Evolutionary conservation across 495 filamentous ascomycete genomes (phyloP), one percentile per base, ranked within the genome.

Genomic region (Sabuloglossum arenarium): DNA sequence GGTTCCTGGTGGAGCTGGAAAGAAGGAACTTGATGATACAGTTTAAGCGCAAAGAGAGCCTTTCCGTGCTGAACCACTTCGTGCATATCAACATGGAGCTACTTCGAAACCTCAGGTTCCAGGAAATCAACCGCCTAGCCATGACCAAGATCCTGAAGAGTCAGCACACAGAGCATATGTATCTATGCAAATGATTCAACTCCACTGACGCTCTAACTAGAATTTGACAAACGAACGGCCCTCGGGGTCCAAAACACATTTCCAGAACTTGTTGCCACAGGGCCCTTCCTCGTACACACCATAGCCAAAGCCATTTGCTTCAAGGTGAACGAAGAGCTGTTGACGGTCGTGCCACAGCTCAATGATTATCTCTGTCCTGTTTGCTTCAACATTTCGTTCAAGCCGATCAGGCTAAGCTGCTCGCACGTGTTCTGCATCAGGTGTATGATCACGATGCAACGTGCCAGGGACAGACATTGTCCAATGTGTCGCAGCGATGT

Each of bases 81-180:
- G 63, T 86, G 46, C 59, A 68, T 19, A 70, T 87, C 59, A 88
- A 88, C 64, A 67, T 73, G 25, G 70, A 74, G 31, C 68, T 88
- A 23, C 65, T 88, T 39, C 74, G 75, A 37, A 78, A 80, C 51
- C 70, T 88, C 56, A 75, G 75, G 60, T 88, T 87, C 59, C 82
- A 85, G 58, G 81, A 84, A 60, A 76, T 87, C 39, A 88, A 88
- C 59, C 71, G 74, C 52, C 71, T 70, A 19, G 84, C 84, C 0
- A 74, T 86, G 61, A 70, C 64, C 21, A 88, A 88, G 66, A 88
- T 88, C 28, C 69, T 88, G 60, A 88, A 88, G 66, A 88, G 82
- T 82, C 64, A 60, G 73, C 64, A 43, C 39, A 43, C 16, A 47
- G 27, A 30, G 46, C 21, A 46, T 51, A 12, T 14, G 43, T 67